Evolutionary conservation across 73 alveolate genomes (phyloP), one percentile per base, ranked within the genome.

Genomic region (Paramecium primaurelia): DNA sequence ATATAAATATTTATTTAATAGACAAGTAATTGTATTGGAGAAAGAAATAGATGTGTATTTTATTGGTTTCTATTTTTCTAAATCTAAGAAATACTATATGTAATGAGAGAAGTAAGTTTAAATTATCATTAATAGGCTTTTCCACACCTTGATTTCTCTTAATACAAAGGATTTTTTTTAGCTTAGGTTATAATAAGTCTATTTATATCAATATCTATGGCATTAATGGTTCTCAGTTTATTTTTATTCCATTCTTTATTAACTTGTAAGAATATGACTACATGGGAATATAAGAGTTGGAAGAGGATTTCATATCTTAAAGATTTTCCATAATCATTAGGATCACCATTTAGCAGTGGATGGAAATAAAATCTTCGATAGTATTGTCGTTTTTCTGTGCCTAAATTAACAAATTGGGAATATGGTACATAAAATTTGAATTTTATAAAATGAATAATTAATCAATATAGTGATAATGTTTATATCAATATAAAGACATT

Each of bases 221-320:
- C 37, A 42, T 9, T 87, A 12, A 87, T 87, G 93, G 93, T 87
- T 22, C 58, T 73, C 38, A 87, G 93, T 60, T 47, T 87, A 49
- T 42, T 68, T 1, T 6, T 87, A 7, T 87, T 64, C 30, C 93
- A 87, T 38, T 59, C 93, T 34, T 60, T 64, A 8, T 44, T 87
- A 18, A 49, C 93, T 37, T 36, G 20, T 30, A 77, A 87, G 44
- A 87, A 87, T 12, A 42, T 87, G 36, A 87, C 93, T 2, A 87
- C 93, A 1, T 87, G 93, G 93, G 93, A 87, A 40, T 64, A 37
- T 87, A 77, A 73, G 16, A 60, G 75, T 64, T 87, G 93, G 93
- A 77, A 64, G 26, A 87, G 73, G 47, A 87, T 87, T 7, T 87
- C 93, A 18, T 87, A 87, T 28, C 73, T 87, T 37, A 60, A 87